Conservation (phyloP, 169 alveolate species). For the Plasmodium ovale region DNA sequence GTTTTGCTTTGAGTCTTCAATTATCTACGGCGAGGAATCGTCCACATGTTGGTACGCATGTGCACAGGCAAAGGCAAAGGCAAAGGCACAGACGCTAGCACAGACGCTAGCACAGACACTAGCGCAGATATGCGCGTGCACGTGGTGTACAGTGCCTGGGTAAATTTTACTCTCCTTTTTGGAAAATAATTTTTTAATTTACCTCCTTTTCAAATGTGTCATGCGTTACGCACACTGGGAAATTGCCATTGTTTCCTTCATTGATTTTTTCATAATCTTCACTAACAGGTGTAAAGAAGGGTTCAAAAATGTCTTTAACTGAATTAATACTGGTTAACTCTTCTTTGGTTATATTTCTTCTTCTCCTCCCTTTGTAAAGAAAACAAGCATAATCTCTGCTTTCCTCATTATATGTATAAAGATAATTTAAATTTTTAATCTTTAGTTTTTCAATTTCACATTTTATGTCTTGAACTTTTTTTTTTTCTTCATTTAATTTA, state of each 20-base stretch:
- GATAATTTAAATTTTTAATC: constrained; percentile 47
- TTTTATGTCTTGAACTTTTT: constrained; percentile 40
- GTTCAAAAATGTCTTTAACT: constrained; percentile 39
- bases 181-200: background rate
- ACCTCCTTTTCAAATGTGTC: constrained; percentile 76
- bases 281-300: constrained; percentile 59
- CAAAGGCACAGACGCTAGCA: background rate
- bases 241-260: constrained; percentile 43
- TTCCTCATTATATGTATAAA: constrained; percentile 63
- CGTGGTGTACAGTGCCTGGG: no score
- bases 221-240: constrained; percentile 59
- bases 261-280: constrained; percentile 55
- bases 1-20: constrained; percentile 70
- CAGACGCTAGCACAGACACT: background rate
- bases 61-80: background rate
- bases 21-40: no score
- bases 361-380: constrained; percentile 70
- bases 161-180: background rate
- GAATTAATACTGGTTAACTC: constrained; percentile 16
- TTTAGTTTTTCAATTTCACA: constrained; percentile 59
- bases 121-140: no score
- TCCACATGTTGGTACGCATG: no score
- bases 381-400: constrained; percentile 58
- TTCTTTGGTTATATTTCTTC: constrained; percentile 61
- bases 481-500: constrained; percentile 59